Percentiles rank a stretch among this genome's conserved stretches.
phyloP scores from a whole-genome alignment of 1,284 basidiomycete genomes.

The Violaceomyces palustris region DNA sequence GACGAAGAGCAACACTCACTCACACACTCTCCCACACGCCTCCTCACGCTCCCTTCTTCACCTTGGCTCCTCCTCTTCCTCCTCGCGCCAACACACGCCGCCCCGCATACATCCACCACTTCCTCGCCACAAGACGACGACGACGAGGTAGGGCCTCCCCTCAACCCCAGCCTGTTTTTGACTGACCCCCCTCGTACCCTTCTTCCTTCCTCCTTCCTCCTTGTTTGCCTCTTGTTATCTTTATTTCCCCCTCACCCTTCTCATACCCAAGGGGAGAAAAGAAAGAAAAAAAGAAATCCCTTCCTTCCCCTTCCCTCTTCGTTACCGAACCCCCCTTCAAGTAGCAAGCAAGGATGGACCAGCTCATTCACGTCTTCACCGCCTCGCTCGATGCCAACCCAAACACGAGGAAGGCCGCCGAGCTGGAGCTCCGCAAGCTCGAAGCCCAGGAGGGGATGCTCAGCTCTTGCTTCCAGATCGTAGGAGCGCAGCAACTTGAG shows the following conservation, averaged over 20 bases:
- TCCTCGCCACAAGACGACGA: too few species aligned
- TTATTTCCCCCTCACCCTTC: not conserved
- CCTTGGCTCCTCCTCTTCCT: too few species aligned
- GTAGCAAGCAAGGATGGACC: conserved; percentile 31
- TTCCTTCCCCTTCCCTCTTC: too few species aligned
- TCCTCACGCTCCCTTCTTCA: too few species aligned
- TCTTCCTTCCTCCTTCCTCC: conserved; percentile 1
- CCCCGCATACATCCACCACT: too few species aligned
- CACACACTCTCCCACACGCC: too few species aligned
- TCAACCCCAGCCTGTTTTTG: too few species aligned
- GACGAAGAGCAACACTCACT: too few species aligned
- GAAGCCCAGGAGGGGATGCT: conserved; percentile 50
- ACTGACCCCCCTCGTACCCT: not conserved
- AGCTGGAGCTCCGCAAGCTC: conserved; percentile 48
- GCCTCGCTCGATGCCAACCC: conserved; percentile 40
- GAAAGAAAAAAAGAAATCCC: not conserved
- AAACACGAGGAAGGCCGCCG: conserved; percentile 44
- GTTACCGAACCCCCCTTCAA: too few species aligned
- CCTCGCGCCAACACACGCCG: too few species aligned
- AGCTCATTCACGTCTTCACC: conserved; percentile 25
- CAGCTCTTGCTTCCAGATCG: conserved; percentile 39
- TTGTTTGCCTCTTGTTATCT: not conserved
- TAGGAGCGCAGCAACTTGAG: conserved; percentile 34
- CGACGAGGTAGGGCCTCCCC: too few species aligned
- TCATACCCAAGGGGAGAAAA: not conserved